Evolutionary conservation across 1,284 basidiomycete genomes (phyloP).

Genomic region (Takashimella tepidaria): DNA sequence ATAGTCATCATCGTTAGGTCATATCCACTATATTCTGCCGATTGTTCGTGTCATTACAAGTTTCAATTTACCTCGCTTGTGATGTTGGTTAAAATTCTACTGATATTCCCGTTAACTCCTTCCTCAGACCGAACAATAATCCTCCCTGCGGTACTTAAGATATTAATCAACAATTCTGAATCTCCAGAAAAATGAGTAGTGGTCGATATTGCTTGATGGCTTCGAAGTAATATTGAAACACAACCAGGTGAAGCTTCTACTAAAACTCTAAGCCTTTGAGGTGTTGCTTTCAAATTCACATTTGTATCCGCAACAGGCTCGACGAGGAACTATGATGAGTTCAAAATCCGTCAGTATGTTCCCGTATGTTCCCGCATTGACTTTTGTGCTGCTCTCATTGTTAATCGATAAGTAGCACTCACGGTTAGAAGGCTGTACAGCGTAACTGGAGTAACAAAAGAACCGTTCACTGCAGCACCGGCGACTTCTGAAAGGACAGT

Average conservation of each 20-base stretch:
- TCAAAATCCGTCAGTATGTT: neutral
- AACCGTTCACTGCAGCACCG: conserved; percentile 23
- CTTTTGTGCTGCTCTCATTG: conserved; percentile 7
- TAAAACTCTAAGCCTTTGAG: conserved; percentile 5
- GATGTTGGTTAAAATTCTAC: conserved; percentile 12
- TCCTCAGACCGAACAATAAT: conserved; percentile 28
- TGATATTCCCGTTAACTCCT: conserved; percentile 16
- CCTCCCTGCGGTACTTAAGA: conserved; percentile 17
- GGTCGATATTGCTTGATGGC: conserved; percentile 18
- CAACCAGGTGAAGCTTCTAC: conserved; percentile 24
- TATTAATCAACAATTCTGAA: conserved; percentile 13
- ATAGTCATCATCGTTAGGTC: too few species aligned
- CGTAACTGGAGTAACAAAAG: conserved; percentile 14
- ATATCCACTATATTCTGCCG: too few species aligned
- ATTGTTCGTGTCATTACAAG: neutral
- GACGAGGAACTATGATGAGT: conserved; percentile 6
- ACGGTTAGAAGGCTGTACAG: conserved; percentile 26
- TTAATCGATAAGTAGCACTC: conserved; percentile 3
- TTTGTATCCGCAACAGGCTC: neutral
- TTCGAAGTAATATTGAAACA: conserved; percentile 21
- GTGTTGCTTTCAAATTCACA: neutral
- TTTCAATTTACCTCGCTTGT: conserved; percentile 9
- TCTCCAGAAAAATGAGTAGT: conserved; percentile 3
- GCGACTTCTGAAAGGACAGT: conserved; percentile 26
- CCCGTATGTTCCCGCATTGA: neutral